A percentile compares a stretch with the other conserved stretches of the same genome.
Evolutionary conservation across 2,329 filamentous ascomycete species (phyloP).

Genomic region (Talaromyces sp.): DNA sequence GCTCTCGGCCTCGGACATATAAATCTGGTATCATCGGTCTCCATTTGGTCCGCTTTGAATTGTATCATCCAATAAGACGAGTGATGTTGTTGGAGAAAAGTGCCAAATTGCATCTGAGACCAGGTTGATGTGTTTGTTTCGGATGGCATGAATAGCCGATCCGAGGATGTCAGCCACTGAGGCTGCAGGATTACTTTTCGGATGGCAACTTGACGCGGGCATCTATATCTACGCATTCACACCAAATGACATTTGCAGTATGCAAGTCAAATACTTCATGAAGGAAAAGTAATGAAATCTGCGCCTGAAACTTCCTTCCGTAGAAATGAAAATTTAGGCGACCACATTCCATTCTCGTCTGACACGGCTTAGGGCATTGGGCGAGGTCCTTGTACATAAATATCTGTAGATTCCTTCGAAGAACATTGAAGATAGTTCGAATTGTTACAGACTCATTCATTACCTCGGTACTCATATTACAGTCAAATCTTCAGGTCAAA

Average conservation of each 20-base stretch:
- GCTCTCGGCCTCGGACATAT: constrained; percentile 14
- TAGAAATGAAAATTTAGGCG: not conserved
- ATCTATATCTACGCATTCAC: not conserved
- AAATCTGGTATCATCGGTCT: not conserved
- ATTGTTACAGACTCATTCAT: too few species aligned
- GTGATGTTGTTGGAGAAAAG: not conserved
- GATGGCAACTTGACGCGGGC: constrained; percentile 13
- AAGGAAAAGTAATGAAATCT: not conserved
- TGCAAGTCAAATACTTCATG: too few species aligned
- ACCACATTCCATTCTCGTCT: not conserved
- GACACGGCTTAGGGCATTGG: too few species aligned
- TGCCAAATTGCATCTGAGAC: not conserved
- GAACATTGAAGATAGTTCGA: too few species aligned
- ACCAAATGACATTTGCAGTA: not conserved
- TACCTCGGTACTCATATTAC: not conserved
- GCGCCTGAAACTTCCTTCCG: not conserved
- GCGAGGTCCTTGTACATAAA: not conserved
- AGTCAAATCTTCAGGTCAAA: not conserved
- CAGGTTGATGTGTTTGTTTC: not conserved
- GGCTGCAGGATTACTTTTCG: not conserved
- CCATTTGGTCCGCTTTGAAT: not conserved
- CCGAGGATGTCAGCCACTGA: not conserved
- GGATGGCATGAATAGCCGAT: constrained; percentile 14
- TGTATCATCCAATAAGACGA: not conserved
- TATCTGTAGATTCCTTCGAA: too few species aligned